Evolutionary conservation across 2,329 filamentous ascomycete genomes (phyloP), one percentile per base, ranked within the genome.

Genomic region (Claviceps fusiformis): DNA sequence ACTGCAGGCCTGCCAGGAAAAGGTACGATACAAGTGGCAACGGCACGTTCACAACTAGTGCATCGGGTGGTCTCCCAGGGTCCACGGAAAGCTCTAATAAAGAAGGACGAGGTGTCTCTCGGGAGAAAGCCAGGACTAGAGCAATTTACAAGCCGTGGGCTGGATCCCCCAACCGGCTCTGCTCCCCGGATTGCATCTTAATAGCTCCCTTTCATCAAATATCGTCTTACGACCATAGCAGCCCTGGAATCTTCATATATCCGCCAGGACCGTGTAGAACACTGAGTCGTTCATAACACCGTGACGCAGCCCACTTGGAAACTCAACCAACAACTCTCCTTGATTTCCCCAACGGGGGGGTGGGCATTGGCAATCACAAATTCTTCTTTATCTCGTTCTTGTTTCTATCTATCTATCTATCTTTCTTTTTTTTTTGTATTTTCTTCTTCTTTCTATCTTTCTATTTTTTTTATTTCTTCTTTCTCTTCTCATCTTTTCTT

Each of bases 181-280:
- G 45, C 45, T 24, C 24, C 24, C 2, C 49, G 37, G 48, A 52
- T 43, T 52, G 44, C 44, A 43, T 43, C 53, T 29, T 5, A 35
- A 19, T 5, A 51, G 2, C 49, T 57, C 57, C 3, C 57, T 58
- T 58, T 60, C 56, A 52, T 55, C 55, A 55, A 58, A n/a, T 27
- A 24, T 49, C 47, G 49, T 27, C 35, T 11, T 10, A 15, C 39
- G 27, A 6, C 29, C 45, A 13, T 47, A 19, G 17, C n/a, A n/a
- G 11, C 17, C 39, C 29, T 19, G 13, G 9, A 27, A 24, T n/a
- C 47, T 27, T 19, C 17, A 43, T 11, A 31, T 10, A 43, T 17
- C 43, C 24, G 17, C n/a, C 52, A 54, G 8, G 24, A 15, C 27
- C 41, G 17, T 8, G 11, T 17, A 35, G 35, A 50, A 44, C 10